Percentiles rank a stretch among this genome's conserved stretches.
These are phyloP conservation scores for Fusarium sp. DNA, from an alignment of 2,329 filamentous ascomycete genomes.

Conservation along the genomic window DNA sequence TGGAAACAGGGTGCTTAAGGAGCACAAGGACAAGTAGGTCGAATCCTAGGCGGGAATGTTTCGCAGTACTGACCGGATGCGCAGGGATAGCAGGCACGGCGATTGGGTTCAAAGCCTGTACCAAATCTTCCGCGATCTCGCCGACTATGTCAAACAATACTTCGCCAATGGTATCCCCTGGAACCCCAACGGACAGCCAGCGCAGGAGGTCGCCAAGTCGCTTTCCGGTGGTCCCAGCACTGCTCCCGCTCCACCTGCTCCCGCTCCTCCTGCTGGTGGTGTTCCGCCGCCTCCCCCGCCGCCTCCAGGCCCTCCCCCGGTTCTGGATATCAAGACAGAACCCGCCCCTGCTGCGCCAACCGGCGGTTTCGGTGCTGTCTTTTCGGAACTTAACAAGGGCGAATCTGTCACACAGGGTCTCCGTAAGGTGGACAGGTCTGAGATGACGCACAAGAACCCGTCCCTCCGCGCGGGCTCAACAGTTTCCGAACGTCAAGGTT, in stretches of 20 bases:
- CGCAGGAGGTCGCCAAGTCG: conserved; percentile 72
- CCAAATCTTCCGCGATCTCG: conserved; percentile 85
- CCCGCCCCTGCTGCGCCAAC: conserved; percentile 51
- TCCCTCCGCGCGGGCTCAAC: conserved; percentile 79
- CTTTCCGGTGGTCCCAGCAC: conserved; percentile 54
- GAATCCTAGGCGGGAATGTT: neutral
- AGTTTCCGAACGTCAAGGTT: conserved; percentile 70
- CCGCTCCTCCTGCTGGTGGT: conserved; percentile 64
- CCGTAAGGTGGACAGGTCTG: conserved; percentile 91
- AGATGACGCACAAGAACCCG: conserved; percentile 99
- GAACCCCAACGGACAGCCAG: conserved; percentile 83
- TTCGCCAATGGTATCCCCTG: conserved; percentile 84
- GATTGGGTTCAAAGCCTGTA: conserved; percentile 96
- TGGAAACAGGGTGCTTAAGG: conserved; percentile 92
- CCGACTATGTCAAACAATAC: conserved; percentile 86
- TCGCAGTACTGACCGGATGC: conserved; percentile 3
- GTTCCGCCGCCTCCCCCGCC: conserved; percentile 68
- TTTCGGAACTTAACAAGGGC: conserved; percentile 90
- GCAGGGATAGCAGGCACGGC: conserved; percentile 80
- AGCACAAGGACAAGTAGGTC: conserved; percentile 78
- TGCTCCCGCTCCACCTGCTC: conserved; percentile 52
- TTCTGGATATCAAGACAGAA: conserved; percentile 68
- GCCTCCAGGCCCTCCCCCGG: conserved; percentile 76
- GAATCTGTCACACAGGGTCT: conserved; percentile 88
- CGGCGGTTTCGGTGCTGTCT: conserved; percentile 89